Percentiles rank a stretch among this genome's conserved stretches.
Conservation (phyloP, 208 protist genomes). For the Trypanosoma boissoni region DNA sequence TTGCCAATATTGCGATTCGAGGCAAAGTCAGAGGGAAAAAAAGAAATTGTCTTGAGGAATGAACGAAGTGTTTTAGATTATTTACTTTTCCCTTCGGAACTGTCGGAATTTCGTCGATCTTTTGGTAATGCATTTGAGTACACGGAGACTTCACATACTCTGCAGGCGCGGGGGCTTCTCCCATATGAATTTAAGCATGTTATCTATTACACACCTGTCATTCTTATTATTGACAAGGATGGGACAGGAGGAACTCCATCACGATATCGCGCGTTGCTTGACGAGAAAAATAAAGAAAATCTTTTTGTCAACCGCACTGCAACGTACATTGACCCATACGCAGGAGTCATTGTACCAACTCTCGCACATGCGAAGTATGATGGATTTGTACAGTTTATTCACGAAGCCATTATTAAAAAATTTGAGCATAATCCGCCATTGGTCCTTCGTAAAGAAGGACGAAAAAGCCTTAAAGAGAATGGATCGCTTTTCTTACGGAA, state of each 20-base stretch:
- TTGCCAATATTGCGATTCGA: too few species aligned
- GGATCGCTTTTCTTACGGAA: slow-evolving; percentile 11
- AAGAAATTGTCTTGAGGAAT: slow-evolving; percentile 1
- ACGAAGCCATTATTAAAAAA: slow-evolving; percentile 43
- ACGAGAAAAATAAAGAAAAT: slow-evolving; percentile 33
- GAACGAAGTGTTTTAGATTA: neutral
- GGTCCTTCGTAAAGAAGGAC: slow-evolving; percentile 2
- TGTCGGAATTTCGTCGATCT: slow-evolving; percentile 47
- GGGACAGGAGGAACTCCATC: neutral
- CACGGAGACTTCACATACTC: slow-evolving; percentile 40
- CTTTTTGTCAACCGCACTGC: slow-evolving; percentile 63
- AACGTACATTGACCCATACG: slow-evolving; percentile 67
- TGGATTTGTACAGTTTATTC: slow-evolving; percentile 38
- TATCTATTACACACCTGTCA: slow-evolving; percentile 74
- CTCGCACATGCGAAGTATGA: slow-evolving; percentile 26
- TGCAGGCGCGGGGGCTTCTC: slow-evolving; percentile 56
- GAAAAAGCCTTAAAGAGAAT: neutral
- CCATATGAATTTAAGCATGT: slow-evolving; percentile 60
- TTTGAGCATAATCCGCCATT: slow-evolving; percentile 65
- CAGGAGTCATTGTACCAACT: slow-evolving; percentile 53
- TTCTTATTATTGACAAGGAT: slow-evolving; percentile 43
- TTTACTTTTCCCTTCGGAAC: slow-evolving; percentile 23
- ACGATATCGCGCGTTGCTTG: slow-evolving; percentile 60
- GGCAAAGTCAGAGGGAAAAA: neutral
- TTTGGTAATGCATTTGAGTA: slow-evolving; percentile 64